Evolutionary conservation across 768 basidiomycete genomes (phyloP).

Genomic region (Xerocomus brunneocitrinus): DNA sequence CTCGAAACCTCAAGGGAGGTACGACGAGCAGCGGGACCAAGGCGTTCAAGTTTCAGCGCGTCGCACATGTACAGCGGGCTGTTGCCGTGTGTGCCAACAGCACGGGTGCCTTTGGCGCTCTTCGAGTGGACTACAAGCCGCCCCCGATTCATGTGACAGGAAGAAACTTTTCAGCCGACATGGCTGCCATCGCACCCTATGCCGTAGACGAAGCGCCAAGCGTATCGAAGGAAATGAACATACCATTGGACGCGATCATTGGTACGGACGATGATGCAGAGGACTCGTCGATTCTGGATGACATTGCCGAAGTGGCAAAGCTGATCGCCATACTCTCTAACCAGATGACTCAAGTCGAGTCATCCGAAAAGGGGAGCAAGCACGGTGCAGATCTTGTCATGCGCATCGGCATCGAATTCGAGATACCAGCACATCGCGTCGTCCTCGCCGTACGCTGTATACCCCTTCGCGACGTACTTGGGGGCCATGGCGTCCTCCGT

Average conservation of each 20-base stretch:
- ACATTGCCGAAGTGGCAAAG: constrained; percentile 32
- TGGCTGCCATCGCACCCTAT: constrained; percentile 66
- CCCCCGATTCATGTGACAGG: constrained; percentile 52
- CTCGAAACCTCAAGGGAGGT: constrained; percentile 41
- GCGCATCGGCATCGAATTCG: constrained; percentile 38
- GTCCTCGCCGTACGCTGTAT: constrained; percentile 60
- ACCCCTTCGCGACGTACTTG: constrained; percentile 42
- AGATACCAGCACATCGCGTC: constrained; percentile 59
- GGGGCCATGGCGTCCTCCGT: constrained; percentile 26
- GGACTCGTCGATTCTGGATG: constrained; percentile 33
- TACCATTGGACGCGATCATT: background rate
- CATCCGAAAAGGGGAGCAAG: constrained; percentile 17
- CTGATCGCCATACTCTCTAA: constrained; percentile 13
- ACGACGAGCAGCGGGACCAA: constrained; percentile 34
- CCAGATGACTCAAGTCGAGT: background rate
- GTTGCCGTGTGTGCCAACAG: constrained; percentile 79
- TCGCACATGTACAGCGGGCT: constrained; percentile 82
- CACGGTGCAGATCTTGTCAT: constrained; percentile 65
- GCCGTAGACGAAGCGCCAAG: background rate
- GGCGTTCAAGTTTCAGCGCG: constrained; percentile 70
- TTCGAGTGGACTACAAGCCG: constrained; percentile 68
- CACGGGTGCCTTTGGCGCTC: constrained; percentile 83
- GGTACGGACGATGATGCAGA: constrained; percentile 36
- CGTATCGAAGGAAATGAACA: background rate
- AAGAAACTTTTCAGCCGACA: constrained; percentile 56